Base-by-base conservation (phyloP, 495 filamentous ascomycete genomes). In the Thozetella sp. region DNA sequence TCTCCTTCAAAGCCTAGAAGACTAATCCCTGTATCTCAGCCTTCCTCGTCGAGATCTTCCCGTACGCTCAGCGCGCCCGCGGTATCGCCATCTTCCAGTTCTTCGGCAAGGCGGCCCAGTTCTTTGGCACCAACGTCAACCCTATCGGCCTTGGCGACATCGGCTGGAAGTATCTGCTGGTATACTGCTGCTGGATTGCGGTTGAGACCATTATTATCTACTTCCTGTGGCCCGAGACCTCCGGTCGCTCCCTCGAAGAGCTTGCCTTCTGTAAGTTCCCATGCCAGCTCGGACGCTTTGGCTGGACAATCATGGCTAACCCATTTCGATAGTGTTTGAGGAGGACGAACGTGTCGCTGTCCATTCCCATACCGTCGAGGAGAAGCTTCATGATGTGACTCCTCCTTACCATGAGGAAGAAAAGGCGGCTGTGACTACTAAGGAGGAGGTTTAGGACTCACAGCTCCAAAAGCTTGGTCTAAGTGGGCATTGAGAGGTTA, bases 41-140 rank as follows among this genome's bases (percentile, higher is more conserved):
- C 22, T 88, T 87, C 67, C 75, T 89, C 13, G 74, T 88, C 37
- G 86, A 90, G 62, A 73, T 89, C 27, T 90, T 86, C 73, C 86
- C 86, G 1, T 89, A 79, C 70, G 79, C 83, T 0, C 77, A 83
- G 57, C 80, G 86, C 22, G 83, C 85, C 26, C 79, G 83, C 20
- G 86, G 87, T 63, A 81, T 89, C 61, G 76, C 84, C 22, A 85
- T 86, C 72, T 87, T 87, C 73, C 84, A 89, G 71, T 83, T 86
- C 68, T 89, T 81, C 67, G 81, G 86, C 45, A 76, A 76, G 46
- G 60, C 74, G 15, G 73, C 76, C 10, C 62, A 72, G 61, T 79
- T 79, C 63, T 79, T 79, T 37, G 74, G 75, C 1, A 87, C 80
- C 34, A 87, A 85, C 53, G 84, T 88, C 60, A 90, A 90, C 69